phyloP scores from a whole-genome alignment of 108 stramenopile species.

The Stephanodiscus minutulus region DNA sequence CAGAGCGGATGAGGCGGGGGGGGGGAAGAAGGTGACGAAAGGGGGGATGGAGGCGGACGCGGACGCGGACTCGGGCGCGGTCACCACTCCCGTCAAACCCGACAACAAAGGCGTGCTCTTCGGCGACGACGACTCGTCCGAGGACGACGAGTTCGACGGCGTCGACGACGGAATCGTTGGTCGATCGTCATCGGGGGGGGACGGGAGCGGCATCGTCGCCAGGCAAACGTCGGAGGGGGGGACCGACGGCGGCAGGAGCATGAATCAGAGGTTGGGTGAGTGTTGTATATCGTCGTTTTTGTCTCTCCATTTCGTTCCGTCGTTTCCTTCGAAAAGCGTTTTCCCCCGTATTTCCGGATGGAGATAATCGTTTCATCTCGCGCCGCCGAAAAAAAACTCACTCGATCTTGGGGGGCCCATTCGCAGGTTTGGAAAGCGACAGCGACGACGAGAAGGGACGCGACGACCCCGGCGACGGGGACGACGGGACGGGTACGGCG shows the following conservation, averaged over 20 bases:
- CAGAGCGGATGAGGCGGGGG: constrained; percentile 32
- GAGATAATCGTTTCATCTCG: too few relatives aligned
- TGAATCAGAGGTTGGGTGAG: constrained; percentile 43
- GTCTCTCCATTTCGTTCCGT: neutral
- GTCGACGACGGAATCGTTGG: constrained; percentile 35
- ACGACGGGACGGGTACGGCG: neutral
- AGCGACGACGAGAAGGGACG: constrained; percentile 36
- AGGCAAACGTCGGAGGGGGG: neutral
- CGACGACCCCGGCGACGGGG: neutral
- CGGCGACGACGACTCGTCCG: constrained; percentile 49
- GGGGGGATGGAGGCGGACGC: constrained; percentile 20
- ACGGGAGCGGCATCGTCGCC: neutral
- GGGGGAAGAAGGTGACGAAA: constrained; percentile 22
- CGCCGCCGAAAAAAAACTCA: too few relatives aligned
- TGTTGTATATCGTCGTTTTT: neutral
- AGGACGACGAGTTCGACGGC: constrained; percentile 43
- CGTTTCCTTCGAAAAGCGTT: neutral
- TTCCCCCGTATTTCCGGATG: too few relatives aligned
- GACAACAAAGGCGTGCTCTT: constrained; percentile 18
- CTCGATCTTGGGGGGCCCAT: too few relatives aligned
- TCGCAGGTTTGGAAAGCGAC: constrained; percentile 36
- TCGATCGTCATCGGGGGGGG: neutral
- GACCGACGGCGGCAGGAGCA: constrained; percentile 16
- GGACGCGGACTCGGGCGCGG: too few relatives aligned
- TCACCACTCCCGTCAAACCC: neutral